Base-by-base conservation (phyloP, 768 basidiomycete genomes). In the Termitomyces sp. region DNA sequence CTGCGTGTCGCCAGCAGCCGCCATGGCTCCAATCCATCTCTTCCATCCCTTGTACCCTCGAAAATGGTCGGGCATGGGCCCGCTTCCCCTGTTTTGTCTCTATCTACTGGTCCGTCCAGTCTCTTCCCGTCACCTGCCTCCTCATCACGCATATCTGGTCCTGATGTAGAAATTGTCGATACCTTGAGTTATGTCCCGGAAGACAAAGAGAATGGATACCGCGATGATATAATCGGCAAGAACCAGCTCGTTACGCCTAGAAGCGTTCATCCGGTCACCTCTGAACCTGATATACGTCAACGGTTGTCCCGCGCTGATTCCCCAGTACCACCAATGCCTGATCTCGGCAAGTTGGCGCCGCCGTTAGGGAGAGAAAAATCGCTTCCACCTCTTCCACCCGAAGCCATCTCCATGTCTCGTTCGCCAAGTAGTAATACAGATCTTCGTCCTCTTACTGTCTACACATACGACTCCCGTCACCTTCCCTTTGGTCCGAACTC, bases 51-150 rank as follows among this genome's bases (percentile, higher is more conserved):
- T 46, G 66, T 73, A 37, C 85, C 85, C 7, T 80, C 81, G 28
- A 86, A 83, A 65, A 70, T 76, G 57, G 5, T 17, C 11, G 50
- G 50, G 19, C 74, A 74, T 28, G 55, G 55, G 40, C 66, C 79
- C 56, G 76, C 79, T 53, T 78, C 82, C 58, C 75, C 80, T 63
- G 84, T 83, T 73, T 79, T 86, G 74, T 89, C 86, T 55, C 86
- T 88, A 73, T 89, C 86, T 56, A 87, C 89, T 49, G 86, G 86
- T 64, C 83, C 87, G 23, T 87, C 89, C 63, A 90, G 85, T 70
- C 69, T 83, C 59, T 73, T 87, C 53, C 88, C 89, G 38, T 90
- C 89, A 59, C 87, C 87, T 44, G 82, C 83, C 57, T 89, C 87
- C 60, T 89, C 87, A 60, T 87, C 85, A 60, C 85, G 84, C 58